Conservation (phyloP, 148 eudicot species). For the Rhododendron griersonianum region DNA sequence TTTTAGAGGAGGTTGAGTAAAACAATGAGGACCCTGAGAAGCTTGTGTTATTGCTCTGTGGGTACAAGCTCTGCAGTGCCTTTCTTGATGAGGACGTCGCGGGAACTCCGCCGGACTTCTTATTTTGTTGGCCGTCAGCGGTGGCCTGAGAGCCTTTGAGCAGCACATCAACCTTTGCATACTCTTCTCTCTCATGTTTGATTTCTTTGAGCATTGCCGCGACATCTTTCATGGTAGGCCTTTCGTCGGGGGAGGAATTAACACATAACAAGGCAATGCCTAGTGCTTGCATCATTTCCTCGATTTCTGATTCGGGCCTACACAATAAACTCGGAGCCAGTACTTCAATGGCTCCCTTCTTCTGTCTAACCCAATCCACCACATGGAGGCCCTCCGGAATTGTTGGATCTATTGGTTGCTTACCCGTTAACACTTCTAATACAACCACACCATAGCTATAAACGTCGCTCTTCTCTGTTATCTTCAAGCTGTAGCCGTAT, state of each 20-base stretch:
- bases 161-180: slow-evolving; percentile 44
- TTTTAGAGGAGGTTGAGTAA: slow-evolving; percentile 43
- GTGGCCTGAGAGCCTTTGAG: slow-evolving; percentile 36
- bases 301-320: slow-evolving; percentile 54
- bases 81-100: slow-evolving; percentile 33
- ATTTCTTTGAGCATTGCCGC: slow-evolving; percentile 88
- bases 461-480: slow-evolving; percentile 89
- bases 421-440: slow-evolving; percentile 76
- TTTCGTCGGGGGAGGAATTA: slow-evolving; percentile 55
- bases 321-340: slow-evolving; percentile 45
- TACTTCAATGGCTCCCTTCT: slow-evolving; percentile 46
- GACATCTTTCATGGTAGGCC: slow-evolving; percentile 84
- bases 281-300: slow-evolving; percentile 70
- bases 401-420: slow-evolving; percentile 88
- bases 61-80: slow-evolving; percentile 22
- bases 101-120: slow-evolving; percentile 18
- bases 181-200: slow-evolving; percentile 64
- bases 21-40: slow-evolving; percentile 74
- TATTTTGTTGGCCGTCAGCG: slow-evolving; percentile 1
- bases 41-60: slow-evolving; percentile 49
- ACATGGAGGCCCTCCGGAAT: slow-evolving; percentile 73
- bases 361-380: slow-evolving; percentile 74
- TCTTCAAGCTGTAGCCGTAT: slow-evolving; percentile 79
- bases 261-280: slow-evolving; percentile 75
- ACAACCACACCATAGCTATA: slow-evolving; percentile 86